phyloP scores from a whole-genome alignment of 805 yeast species.

The Sungouiozyma ichnusensis region DNA sequence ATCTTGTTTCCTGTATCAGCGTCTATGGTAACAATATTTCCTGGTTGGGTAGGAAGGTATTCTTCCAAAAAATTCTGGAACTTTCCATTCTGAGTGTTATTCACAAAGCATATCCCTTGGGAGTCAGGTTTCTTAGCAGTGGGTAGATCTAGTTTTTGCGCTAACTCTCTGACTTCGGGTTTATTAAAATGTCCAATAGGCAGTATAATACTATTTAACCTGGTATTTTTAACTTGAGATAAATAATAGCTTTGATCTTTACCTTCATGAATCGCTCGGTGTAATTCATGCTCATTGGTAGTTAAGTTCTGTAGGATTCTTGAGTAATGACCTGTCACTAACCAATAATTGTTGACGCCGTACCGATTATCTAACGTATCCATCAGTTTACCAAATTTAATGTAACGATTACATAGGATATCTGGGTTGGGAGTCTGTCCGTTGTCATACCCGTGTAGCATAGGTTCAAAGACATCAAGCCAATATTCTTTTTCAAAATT shows the following conservation, averaged over 20 bases:
- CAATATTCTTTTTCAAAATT: slow-evolving; percentile 89
- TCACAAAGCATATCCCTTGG: slow-evolving; percentile 89
- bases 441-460: slow-evolving; percentile 57
- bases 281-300: slow-evolving; percentile 34
- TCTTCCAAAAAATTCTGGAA: slow-evolving; percentile 67
- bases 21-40: slow-evolving; percentile 50
- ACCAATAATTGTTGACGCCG: slow-evolving; percentile 51
- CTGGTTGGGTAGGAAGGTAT: slow-evolving; percentile 63
- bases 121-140: slow-evolving; percentile 83
- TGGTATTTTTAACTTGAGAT: slow-evolving; percentile 46
- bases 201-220: slow-evolving; percentile 44
- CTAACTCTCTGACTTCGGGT: slow-evolving; percentile 62
- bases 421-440: slow-evolving; percentile 96
- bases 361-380: slow-evolving; percentile 39
- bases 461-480: slow-evolving; percentile 85
- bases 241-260: slow-evolving; percentile 92
- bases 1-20: slow-evolving; percentile 45
- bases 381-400: slow-evolving; percentile 76
- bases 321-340: slow-evolving; percentile 83
- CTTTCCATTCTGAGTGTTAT: slow-evolving; percentile 44
- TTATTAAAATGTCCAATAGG: slow-evolving; percentile 77
- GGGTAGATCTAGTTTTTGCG: slow-evolving; percentile 40
- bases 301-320: slow-evolving; percentile 31
- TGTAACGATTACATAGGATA: slow-evolving; percentile 70
- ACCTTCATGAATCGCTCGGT: slow-evolving; percentile 44